A percentile compares a stretch with the other conserved stretches of the same genome.
Evolutionary conservation across 495 filamentous ascomycete species (phyloP).

Genomic region (Penicillium lividum): DNA sequence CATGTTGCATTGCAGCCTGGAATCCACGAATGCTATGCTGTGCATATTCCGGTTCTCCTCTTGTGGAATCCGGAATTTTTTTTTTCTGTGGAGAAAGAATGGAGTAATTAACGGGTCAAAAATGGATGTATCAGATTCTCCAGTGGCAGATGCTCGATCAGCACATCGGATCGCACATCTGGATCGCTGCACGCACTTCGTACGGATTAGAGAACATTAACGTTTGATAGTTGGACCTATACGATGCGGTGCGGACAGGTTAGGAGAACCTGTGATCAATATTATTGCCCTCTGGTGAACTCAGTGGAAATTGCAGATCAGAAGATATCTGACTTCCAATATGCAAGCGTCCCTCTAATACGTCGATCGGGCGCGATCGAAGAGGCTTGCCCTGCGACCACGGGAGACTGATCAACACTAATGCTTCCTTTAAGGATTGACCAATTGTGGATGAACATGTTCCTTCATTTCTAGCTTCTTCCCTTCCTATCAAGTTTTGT

Average conservation of each 20-base stretch:
- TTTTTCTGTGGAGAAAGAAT: constrained; percentile 11
- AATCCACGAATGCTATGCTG: constrained; percentile 18
- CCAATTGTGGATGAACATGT: neutral
- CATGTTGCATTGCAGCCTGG: constrained; percentile 19
- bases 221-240: neutral
- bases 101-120: neutral
- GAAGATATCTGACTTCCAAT: neutral
- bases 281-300: neutral
- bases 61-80: constrained; percentile 12
- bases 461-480: neutral
- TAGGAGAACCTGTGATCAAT: neutral
- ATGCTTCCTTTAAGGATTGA: neutral
- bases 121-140: constrained; percentile 21
- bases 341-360: constrained; percentile 6
- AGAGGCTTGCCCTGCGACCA: constrained; percentile 5
- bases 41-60: constrained; percentile 21
- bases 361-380: constrained; percentile 17
- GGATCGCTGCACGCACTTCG: too few species aligned
- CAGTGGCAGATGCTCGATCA: constrained; percentile 7
- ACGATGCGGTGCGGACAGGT: neutral
- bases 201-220: too few species aligned
- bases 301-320: constrained; percentile 5
- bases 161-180: neutral
- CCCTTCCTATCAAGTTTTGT: neutral
- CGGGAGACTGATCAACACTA: constrained; percentile 2